Evolutionary conservation across 2,329 filamentous ascomycete genomes (phyloP).

Genomic region (Venturia nashicola): DNA sequence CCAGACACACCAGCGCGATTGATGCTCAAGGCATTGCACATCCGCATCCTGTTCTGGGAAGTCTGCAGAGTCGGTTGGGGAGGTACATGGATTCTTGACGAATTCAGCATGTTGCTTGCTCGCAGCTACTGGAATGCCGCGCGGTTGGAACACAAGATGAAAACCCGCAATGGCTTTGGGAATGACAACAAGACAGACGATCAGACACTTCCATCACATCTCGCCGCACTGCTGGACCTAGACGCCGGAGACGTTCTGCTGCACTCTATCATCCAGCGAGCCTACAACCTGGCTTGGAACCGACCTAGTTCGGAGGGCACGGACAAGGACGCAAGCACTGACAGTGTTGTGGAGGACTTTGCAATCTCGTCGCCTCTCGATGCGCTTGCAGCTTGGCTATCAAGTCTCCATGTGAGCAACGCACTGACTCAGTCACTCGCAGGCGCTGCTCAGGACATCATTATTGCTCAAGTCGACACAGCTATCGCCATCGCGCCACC

Average conservation of each 20-base stretch:
- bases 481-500: slow-evolving; percentile 65
- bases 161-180: slow-evolving; percentile 20
- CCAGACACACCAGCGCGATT: slow-evolving; percentile 70
- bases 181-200: slow-evolving; percentile 24
- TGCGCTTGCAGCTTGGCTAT: slow-evolving; percentile 85
- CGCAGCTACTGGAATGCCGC: slow-evolving; percentile 72
- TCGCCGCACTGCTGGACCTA: slow-evolving; percentile 62
- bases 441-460: slow-evolving; percentile 27
- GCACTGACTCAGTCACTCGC: slow-evolving; percentile 18
- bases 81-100: slow-evolving; percentile 51
- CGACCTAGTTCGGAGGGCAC: slow-evolving; percentile 58
- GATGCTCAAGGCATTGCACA: slow-evolving; percentile 86
- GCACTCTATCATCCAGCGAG: slow-evolving; percentile 66
- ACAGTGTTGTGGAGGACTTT: slow-evolving; percentile 72
- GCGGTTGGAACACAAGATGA: slow-evolving; percentile 44
- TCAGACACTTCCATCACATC: slow-evolving; percentile 62
- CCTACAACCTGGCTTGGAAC: slow-evolving; percentile 85
- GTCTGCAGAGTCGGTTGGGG: slow-evolving; percentile 53
- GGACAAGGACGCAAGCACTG: slow-evolving; percentile 58
- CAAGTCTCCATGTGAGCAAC: slow-evolving; percentile 21
- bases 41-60: slow-evolving; percentile 80
- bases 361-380: slow-evolving; percentile 80
- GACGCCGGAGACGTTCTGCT: slow-evolving; percentile 75
- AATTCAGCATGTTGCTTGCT: slow-evolving; percentile 61
- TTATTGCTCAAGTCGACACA: slow-evolving; percentile 47